These are phyloP conservation scores for Lactarius sanguifluus DNA, from an alignment of 768 basidiomycete species.

Conservation along the genomic window DNA sequence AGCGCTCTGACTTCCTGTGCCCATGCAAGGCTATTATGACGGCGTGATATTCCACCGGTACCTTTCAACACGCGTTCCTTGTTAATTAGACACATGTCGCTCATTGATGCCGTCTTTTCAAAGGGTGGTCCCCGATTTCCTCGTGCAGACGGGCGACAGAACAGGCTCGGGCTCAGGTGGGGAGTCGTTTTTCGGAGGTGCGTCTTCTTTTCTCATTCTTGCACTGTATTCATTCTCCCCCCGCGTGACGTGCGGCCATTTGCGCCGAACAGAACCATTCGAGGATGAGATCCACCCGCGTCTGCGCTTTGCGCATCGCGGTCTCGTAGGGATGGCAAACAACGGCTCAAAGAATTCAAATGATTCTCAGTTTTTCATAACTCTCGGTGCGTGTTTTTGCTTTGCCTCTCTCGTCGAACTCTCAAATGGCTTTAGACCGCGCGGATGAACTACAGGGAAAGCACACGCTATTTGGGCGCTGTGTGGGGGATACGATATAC, in stretches of 20 bases:
- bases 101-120: background rate
- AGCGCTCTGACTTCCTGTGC: background rate
- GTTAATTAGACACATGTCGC: background rate
- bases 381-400: slow-evolving; percentile 58
- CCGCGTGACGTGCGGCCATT: background rate
- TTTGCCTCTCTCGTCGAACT: background rate
- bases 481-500: slow-evolving; percentile 84
- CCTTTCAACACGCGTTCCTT: background rate
- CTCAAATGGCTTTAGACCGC: slow-evolving; percentile 51
- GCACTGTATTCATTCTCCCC: background rate
- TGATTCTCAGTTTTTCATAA: slow-evolving; percentile 94
- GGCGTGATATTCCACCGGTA: slow-evolving; percentile 93
- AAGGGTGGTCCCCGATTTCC: slow-evolving; percentile 86
- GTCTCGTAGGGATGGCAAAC: slow-evolving; percentile 93
- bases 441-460: slow-evolving; percentile 93
- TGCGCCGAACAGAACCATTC: slow-evolving; percentile 66
- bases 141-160: slow-evolving; percentile 93
- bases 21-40: slow-evolving; percentile 83
- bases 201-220: slow-evolving; percentile 24
- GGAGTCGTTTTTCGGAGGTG: slow-evolving; percentile 93
- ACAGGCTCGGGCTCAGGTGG: slow-evolving; percentile 91
- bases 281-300: slow-evolving; percentile 94
- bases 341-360: slow-evolving; percentile 85
- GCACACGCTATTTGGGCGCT: slow-evolving; percentile 92
- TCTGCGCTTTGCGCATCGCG: slow-evolving; percentile 85